Evolutionary conservation across 495 filamentous ascomycete species (phyloP), one percentile per base, ranked within the genome.

Genomic region (Penicillium pancosmium): DNA sequence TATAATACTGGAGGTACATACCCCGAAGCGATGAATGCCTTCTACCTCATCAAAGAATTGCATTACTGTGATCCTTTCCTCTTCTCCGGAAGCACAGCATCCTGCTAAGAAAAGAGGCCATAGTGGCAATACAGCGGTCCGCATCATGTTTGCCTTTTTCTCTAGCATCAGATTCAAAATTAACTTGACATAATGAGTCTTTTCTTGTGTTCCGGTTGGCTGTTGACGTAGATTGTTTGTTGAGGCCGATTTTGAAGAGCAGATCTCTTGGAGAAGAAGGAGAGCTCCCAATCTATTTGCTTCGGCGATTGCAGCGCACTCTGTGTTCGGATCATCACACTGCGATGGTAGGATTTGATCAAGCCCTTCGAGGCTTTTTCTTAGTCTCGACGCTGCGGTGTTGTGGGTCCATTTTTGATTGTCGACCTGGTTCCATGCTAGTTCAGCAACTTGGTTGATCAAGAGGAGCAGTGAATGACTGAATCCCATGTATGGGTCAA

Each of bases 31-130:
- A 25, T 52, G 50, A 36, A 65, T 61, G 2, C 38, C 38, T 7
- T 61, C 40, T 1, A 61, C 27, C 9, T 63, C 60, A 12, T 65
- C 52, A 33, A 70, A 70, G 6, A 70, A 49, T 19, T 56, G 60
- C 57, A 68, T 40, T 8, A 65, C 65, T 27, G 31, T 55, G 1
- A 67, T 55, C 13, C 59, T 55, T 13, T 70, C 56, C 21, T 68
- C 67, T 18, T 67, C 67, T 0, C 51, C 41, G 8, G 25, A 53
- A n/a, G 62, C 54, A 57, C 67, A 70, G 12, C 67, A 70, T 18
- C 64, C 67, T 1, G 62, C 67, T 35, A 70, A 48, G 10, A 70
- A 70, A 4, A 70, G 52, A 10, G 67, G 67, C 67, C 67, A 70
- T 7, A 70, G 35, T 3, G 67, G 64, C 9, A 67, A 49, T 3